These are phyloP conservation scores for Macrocybe gigantea DNA, from an alignment of 768 basidiomycete genomes.

Conservation along the genomic window DNA sequence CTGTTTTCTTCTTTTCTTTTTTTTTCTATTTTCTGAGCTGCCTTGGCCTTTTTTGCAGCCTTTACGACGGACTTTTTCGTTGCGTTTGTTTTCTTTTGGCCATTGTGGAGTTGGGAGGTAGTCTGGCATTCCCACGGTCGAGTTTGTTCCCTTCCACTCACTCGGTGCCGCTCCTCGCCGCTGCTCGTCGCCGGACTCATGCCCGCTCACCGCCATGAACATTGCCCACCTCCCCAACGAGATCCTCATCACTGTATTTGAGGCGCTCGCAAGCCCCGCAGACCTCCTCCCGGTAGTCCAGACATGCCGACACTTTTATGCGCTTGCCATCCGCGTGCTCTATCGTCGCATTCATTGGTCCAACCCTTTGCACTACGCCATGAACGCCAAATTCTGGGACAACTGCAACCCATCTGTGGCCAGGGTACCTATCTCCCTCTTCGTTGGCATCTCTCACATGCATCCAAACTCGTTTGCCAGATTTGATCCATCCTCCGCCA, in stretches of 20 bases:
- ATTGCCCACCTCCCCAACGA: conserved; percentile 8
- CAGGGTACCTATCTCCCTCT: conserved; percentile 9
- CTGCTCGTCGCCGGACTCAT: no score
- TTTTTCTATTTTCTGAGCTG: conserved; percentile 65
- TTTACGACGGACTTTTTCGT: conserved; percentile 39
- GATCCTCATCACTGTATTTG: conserved; percentile 12
- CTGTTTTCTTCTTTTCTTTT: conserved; percentile 54
- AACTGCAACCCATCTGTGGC: conserved; percentile 4
- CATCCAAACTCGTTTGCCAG: conserved; percentile 5
- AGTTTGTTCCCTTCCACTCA: not conserved
- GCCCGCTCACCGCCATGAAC: no score
- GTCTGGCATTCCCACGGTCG: not conserved
- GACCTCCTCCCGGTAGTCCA: conserved; percentile 11
- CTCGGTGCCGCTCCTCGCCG: no score
- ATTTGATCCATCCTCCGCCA: conserved; percentile 5
- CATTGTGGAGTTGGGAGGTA: conserved; percentile 22
- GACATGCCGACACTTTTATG: conserved; percentile 11
- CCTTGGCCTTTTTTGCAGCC: conserved; percentile 63
- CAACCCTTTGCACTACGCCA: conserved; percentile 6
- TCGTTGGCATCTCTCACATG: conserved; percentile 7
- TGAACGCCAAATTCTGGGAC: conserved; percentile 10
- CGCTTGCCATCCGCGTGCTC: conserved; percentile 11
- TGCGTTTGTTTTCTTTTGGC: conserved; percentile 46
- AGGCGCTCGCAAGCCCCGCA: conserved; percentile 7
- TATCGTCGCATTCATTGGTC: conserved; percentile 14